phyloP scores from a whole-genome alignment of 2,329 filamentous ascomycete species.

The Cytospora piceae region DNA sequence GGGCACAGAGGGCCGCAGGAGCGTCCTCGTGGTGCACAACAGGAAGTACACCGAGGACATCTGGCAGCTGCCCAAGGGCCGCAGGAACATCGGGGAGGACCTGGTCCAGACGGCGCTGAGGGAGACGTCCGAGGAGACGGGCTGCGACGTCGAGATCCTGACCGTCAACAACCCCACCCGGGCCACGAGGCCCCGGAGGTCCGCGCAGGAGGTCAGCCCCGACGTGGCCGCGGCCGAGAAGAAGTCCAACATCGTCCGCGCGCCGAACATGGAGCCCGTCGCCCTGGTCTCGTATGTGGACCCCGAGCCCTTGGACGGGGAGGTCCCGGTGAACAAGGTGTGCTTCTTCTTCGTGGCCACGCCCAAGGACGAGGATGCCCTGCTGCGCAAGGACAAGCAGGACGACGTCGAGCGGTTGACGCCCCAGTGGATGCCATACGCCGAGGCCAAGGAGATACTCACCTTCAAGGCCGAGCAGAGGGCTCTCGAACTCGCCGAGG shows the following conservation, averaged over 20 bases:
- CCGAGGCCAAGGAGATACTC: conserved; percentile 33
- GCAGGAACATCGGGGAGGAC: conserved; percentile 52
- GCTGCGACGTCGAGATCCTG: conserved; percentile 45
- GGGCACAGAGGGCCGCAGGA: conserved; percentile 38
- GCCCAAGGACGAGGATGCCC: conserved; percentile 35
- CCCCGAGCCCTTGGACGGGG: conserved; percentile 37
- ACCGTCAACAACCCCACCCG: conserved; percentile 48
- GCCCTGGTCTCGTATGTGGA: conserved; percentile 44
- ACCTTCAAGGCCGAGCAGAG: conserved; percentile 37
- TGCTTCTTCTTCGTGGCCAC: conserved; percentile 47
- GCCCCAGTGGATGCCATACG: conserved; percentile 34
- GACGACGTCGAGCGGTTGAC: conserved; percentile 40
- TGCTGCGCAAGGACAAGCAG: conserved; percentile 36
- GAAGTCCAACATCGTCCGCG: conserved; percentile 10
- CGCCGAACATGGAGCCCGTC: conserved; percentile 42
- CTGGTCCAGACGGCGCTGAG: conserved; percentile 48
- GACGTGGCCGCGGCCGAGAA: neutral
- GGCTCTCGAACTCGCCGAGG: conserved; percentile 10
- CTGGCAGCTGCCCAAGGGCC: conserved; percentile 53
- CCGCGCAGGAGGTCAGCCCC: conserved; percentile 12
- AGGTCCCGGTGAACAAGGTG: conserved; percentile 41
- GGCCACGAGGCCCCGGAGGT: conserved; percentile 40
- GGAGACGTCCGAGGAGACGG: conserved; percentile 54
- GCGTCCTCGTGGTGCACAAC: conserved; percentile 50
- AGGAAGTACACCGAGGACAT: conserved; percentile 42